Conservation (phyloP, 257 asterid species). For the Plectranthus barbatus region DNA sequence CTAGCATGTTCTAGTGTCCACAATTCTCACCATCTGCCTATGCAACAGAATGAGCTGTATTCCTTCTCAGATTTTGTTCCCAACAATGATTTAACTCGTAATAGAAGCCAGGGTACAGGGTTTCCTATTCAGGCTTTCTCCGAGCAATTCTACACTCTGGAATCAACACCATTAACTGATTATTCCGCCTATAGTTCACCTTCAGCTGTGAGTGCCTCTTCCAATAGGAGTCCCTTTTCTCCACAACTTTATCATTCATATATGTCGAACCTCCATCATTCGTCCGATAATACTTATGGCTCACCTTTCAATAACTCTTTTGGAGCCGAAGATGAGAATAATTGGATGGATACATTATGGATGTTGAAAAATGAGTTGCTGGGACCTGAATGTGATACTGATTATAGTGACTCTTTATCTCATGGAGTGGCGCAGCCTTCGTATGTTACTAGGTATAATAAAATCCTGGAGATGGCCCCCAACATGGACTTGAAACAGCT, state of each 20-base stretch:
- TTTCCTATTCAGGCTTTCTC: slow-evolving; percentile 33
- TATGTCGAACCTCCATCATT: slow-evolving; percentile 38
- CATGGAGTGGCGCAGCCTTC: slow-evolving; percentile 24
- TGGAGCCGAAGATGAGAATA: slow-evolving; percentile 47
- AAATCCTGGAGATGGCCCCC: slow-evolving; percentile 54
- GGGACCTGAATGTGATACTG: slow-evolving; percentile 54
- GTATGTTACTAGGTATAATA: slow-evolving; percentile 32
- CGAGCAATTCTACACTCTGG: slow-evolving; percentile 62
- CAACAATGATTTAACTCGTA: slow-evolving; percentile 34
- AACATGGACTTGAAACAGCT: slow-evolving; percentile 55
- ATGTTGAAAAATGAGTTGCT: slow-evolving; percentile 43
- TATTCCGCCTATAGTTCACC: slow-evolving; percentile 38
- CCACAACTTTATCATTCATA: slow-evolving; percentile 59
- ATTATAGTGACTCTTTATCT: slow-evolving; percentile 42
- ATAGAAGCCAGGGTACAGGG: slow-evolving; percentile 36
- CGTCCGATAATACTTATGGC: slow-evolving; percentile 43
- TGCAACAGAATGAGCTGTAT: slow-evolving; percentile 28
- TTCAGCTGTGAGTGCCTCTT: slow-evolving; percentile 45
- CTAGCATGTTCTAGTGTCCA: slow-evolving; percentile 26
- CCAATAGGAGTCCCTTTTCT: slow-evolving; percentile 59
- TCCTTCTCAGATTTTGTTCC: slow-evolving; percentile 24
- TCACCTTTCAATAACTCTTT: slow-evolving; percentile 71
- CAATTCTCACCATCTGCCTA: slow-evolving; percentile 27
- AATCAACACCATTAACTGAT: slow-evolving; percentile 48
- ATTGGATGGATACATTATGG: slow-evolving; percentile 42